A percentile compares a stretch with the other conserved stretches of the same genome.
Evolutionary conservation across 2,329 filamentous ascomycete genomes (phyloP).

Genomic region (Curvularia lunata): DNA sequence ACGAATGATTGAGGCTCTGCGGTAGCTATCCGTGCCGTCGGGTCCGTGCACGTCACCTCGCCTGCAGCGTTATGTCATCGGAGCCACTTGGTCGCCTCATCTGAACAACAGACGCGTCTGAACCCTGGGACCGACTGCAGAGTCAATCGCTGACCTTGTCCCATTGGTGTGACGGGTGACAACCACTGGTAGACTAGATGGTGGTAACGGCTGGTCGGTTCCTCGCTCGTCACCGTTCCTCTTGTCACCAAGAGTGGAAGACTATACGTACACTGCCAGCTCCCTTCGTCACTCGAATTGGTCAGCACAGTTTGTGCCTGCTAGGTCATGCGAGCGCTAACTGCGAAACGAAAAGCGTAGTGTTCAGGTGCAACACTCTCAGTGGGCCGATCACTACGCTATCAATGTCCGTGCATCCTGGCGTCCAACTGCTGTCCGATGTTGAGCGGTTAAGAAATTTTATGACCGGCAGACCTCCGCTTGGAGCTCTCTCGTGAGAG

Average conservation of each 20-base stretch:
- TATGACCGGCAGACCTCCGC: conserved; percentile 16
- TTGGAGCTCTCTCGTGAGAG: conserved; percentile 17
- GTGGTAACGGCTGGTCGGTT: background rate
- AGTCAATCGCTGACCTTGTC: background rate
- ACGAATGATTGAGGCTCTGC: conserved; percentile 15
- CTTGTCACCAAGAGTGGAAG: background rate
- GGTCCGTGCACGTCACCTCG: conserved; percentile 5
- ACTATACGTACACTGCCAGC: background rate
- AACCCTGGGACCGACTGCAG: conserved; percentile 2
- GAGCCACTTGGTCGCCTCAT: conserved; percentile 13
- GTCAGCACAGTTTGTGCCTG: background rate
- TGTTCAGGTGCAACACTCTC: conserved; percentile 11
- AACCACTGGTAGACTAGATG: background rate
- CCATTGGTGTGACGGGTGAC: background rate
- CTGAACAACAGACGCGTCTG: conserved; percentile 8
- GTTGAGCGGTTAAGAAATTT: conserved; percentile 24
- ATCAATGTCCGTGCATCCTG: conserved; percentile 20
- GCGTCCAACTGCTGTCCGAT: conserved; percentile 21
- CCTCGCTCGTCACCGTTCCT: background rate
- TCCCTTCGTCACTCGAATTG: background rate
- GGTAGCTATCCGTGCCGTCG: conserved; percentile 4
- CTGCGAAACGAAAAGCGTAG: conserved; percentile 2
- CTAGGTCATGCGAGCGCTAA: background rate
- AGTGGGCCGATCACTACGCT: conserved; percentile 20
- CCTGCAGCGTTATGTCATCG: conserved; percentile 8